phyloP scores from a whole-genome alignment of 106 monocot genomes.

The Allium fistulosum region DNA sequence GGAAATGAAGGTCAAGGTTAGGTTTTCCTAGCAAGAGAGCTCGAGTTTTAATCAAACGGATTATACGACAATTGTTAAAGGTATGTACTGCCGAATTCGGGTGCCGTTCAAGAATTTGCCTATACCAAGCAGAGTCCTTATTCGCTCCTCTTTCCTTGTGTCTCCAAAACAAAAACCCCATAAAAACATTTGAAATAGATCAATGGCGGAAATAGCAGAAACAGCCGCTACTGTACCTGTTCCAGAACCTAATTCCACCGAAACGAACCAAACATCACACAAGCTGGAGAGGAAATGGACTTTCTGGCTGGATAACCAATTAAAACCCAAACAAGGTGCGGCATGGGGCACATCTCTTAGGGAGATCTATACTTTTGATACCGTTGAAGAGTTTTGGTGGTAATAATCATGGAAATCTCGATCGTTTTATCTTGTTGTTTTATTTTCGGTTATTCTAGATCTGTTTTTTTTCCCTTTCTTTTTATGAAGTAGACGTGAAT shows the following conservation, averaged over 20 bases:
- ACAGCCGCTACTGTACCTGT: slow-evolving; percentile 1
- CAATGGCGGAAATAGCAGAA: slow-evolving; percentile 14
- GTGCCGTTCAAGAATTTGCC: too few relatives aligned
- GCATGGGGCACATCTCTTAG: slow-evolving; percentile 80
- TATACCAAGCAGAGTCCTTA: too few relatives aligned
- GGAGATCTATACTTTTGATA: slow-evolving; percentile 86
- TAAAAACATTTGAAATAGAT: background rate
- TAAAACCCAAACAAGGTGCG: slow-evolving; percentile 84
- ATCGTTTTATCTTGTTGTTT: background rate
- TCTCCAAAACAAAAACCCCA: too few relatives aligned
- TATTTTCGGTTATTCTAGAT: background rate
- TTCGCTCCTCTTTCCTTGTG: too few relatives aligned
- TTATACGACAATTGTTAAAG: too few relatives aligned
- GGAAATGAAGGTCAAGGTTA: too few relatives aligned
- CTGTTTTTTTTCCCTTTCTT: too few relatives aligned
- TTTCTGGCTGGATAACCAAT: slow-evolving; percentile 96
- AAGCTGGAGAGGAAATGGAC: slow-evolving; percentile 90
- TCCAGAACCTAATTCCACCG: slow-evolving; percentile 14
- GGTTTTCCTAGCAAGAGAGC: too few relatives aligned
- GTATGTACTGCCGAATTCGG: too few relatives aligned
- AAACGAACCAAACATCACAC: slow-evolving; percentile 24
- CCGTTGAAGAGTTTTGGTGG: slow-evolving; percentile 98
- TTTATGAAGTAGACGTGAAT: too few relatives aligned
- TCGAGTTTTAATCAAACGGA: too few relatives aligned
- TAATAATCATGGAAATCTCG: slow-evolving; percentile 5